Evolutionary conservation across 345 rosid species (phyloP), one percentile per base, ranked within the genome.

Genomic region (Brassica nigra): DNA sequence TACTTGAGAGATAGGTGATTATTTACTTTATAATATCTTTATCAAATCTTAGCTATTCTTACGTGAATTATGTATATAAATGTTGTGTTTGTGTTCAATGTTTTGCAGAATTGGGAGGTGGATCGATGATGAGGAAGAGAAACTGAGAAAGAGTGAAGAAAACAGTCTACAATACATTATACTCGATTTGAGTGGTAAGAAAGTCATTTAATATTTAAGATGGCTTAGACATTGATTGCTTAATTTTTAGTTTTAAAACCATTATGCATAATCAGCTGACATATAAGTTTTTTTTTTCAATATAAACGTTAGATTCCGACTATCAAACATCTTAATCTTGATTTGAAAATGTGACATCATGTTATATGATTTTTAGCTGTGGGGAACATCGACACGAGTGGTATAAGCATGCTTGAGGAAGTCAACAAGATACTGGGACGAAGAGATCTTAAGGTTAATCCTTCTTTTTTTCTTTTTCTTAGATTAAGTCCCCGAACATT

Each of bases 371-470:
- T 55, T 77, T 87, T 49, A 94, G 97, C 89, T 73, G 92, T 94
- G 71, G 97, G 97, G 28, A 91, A 89, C 85, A 94, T 92, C 29
- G 98, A 94, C 83, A 90, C 98, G 28, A 94, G 98, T 75, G 98
- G 98, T n/a, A 78, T 94, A 73, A 85, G 97, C 88, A 94, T 91
- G 98, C 84, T 94, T n/a, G 97, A 92, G 65, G 98, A 92, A 81
- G 73, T 86, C 18, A 87, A 86, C 84, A 91, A 89, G 75, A 64
- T 66, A 37, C 15, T 78, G 0, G 91, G 85, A 27, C 86, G 93
- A 83, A 88, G 90, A 71, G 95, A 78, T 37, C 80, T 94, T 15
- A 84, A 90, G 92, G 98, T 92, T 2, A 12, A 8, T 29, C 16
- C 9, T 62, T 29, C 16, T 1, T 12, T 12, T 62, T 30, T 12